phyloP scores from a whole-genome alignment of 331 rosid genomes.

The Quercus lobata region DNA sequence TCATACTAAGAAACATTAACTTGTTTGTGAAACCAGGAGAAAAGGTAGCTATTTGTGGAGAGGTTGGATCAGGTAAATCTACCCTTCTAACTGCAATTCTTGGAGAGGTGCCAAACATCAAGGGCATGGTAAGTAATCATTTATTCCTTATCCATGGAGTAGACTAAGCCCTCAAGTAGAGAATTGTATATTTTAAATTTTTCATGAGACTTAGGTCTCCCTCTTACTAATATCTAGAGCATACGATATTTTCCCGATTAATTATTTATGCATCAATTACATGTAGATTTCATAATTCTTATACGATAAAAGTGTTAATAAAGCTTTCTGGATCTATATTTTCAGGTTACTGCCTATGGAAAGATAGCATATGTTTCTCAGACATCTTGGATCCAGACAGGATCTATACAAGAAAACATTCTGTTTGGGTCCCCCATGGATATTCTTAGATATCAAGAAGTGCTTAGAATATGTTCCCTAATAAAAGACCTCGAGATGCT shows the following conservation, averaged over 20 bases:
- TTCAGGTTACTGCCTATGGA: neutral
- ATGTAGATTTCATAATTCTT: too few species aligned
- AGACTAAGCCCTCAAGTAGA: neutral
- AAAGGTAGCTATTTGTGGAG: conserved; percentile 1
- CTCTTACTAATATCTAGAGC: too few species aligned
- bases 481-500: neutral
- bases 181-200: neutral
- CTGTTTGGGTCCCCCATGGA: neutral
- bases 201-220: neutral
- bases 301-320: neutral
- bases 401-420: neutral
- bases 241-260: too few species aligned
- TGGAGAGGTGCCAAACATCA: neutral
- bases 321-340: neutral
- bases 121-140: neutral
- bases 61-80: conserved; percentile 3
- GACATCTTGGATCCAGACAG: neutral
- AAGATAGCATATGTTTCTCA: conserved; percentile 6
- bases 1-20: neutral
- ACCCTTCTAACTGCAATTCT: neutral
- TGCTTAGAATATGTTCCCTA: neutral
- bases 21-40: neutral
- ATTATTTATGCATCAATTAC: too few species aligned
- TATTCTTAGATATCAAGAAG: neutral
- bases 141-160: neutral